These are phyloP conservation scores for Maudiozyma turicensis DNA, from an alignment of 805 yeast species.

Conservation along the genomic window DNA sequence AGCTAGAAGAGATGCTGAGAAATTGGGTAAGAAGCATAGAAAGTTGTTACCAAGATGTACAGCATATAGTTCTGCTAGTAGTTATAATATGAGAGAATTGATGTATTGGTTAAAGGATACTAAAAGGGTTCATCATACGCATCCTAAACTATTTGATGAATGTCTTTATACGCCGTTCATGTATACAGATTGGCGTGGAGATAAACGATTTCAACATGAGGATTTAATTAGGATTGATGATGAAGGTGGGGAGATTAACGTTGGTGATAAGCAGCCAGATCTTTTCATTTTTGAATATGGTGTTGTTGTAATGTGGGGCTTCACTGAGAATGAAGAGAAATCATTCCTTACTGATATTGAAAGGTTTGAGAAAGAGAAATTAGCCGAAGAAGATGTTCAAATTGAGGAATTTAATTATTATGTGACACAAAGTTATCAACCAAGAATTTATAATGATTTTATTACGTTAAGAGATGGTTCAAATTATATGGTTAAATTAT, in stretches of 20 bases:
- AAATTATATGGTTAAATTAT: conserved; percentile 84
- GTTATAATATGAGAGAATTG: conserved; percentile 81
- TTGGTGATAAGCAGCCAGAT: conserved; percentile 68
- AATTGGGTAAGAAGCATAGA: conserved; percentile 68
- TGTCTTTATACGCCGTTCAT: conserved; percentile 87
- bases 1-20: conserved; percentile 89
- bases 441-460: conserved; percentile 90
- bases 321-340: conserved; percentile 69
- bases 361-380: conserved; percentile 84
- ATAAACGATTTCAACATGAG: conserved; percentile 33
- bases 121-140: conserved; percentile 60
- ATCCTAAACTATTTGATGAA: conserved; percentile 87
- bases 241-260: conserved; percentile 91
- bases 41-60: conserved; percentile 86
- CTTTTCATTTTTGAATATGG: conserved; percentile 91
- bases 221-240: conserved; percentile 68
- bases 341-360: conserved; percentile 77
- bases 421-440: conserved; percentile 88
- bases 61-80: conserved; percentile 91
- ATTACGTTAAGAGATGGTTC: conserved; percentile 82
- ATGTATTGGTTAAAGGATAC: conserved; percentile 77
- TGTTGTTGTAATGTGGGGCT: conserved; percentile 97
- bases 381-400: conserved; percentile 77
- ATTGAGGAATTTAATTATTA: conserved; percentile 92
- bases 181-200: conserved; percentile 68